A percentile compares a stretch with the other conserved stretches of the same genome.
Conservation (phyloP, 192 early-diverging fungal genomes). For the Neocallimastix lanati region DNA sequence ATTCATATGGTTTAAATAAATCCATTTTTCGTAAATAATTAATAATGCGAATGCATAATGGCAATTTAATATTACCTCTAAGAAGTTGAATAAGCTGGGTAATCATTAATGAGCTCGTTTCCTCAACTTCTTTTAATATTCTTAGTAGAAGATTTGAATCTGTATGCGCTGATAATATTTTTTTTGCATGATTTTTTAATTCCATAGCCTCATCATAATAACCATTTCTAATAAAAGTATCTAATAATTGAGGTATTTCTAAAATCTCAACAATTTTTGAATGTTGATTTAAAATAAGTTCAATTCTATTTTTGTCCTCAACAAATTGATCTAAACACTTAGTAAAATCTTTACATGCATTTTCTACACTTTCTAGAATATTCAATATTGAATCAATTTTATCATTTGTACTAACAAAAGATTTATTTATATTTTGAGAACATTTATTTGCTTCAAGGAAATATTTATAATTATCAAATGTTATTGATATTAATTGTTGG, state of each 20-base stretch:
- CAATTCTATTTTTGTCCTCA: constrained; percentile 10
- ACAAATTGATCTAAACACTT: not conserved
- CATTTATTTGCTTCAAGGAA: not conserved
- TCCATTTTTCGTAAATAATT: constrained; percentile 59
- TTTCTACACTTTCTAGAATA: not conserved
- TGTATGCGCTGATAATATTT: constrained; percentile 32
- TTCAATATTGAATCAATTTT: not conserved
- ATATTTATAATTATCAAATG: not conserved
- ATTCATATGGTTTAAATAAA: constrained; percentile 45
- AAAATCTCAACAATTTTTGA: constrained; percentile 45
- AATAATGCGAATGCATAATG: constrained; percentile 53
- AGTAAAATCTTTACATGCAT: not conserved
- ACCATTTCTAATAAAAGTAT: constrained; percentile 59
- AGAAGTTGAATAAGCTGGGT: constrained; percentile 46
- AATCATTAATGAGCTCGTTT: constrained; percentile 44
- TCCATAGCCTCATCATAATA: constrained; percentile 76
- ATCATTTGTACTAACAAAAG: not conserved
- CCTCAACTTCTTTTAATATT: constrained; percentile 42
- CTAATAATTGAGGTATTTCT: constrained; percentile 62
- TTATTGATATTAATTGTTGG: not conserved
- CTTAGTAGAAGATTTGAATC: constrained; percentile 28
- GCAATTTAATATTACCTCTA: constrained; percentile 52
- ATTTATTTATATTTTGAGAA: not conserved
- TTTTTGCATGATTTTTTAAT: constrained; percentile 41
- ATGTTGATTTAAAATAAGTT: constrained; percentile 28